Base-by-base conservation (phyloP, 2,329 filamentous ascomycete species). In the Aspergillus awamori region DNA sequence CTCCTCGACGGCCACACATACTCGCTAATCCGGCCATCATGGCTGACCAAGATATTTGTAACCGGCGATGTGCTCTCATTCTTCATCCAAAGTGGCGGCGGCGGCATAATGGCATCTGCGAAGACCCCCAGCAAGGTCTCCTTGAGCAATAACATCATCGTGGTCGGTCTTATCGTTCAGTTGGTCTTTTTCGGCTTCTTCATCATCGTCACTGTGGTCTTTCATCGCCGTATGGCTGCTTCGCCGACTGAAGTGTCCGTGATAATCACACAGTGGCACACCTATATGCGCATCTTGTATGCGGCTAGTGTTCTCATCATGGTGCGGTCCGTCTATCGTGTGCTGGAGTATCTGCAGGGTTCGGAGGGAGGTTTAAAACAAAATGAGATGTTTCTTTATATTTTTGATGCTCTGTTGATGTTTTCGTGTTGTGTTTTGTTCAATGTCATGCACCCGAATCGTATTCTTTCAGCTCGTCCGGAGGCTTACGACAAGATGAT, bases 81-180 rank as follows among this genome's bases (percentile, higher is more conserved):
- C 20, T 53, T 53, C 20, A 53, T 53, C 33, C 51, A 53, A 33
- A 53, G 51, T 20, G 51, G 51, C 15, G 51, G 33, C n/a, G 51
- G 51, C n/a, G 51, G 33, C 8, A 53, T 53, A 20, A 53, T 53
- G 51, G 51, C 51, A 1, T 39, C 30, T 49, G 45, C 13, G 2
- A 30, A 49, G 10, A 15, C 45, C 45, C 7, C 45, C 7, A 28
- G 24, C 24, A 49, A 15, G 6, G 15, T 49, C 20, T 49, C 45
- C 2, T 17, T 49, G 24, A 24, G 45, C 1, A 49, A 49, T 8
- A 49, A 4, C 8, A 15, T 49, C 13, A 49, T 49, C 5, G 45
- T 49, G 45, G 22, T 49, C 15, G 45, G 45, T 6, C 45, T 49
- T 5, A 49, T 49, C 0, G 15, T 49, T 6, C 45, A 49, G 3